A percentile compares a stretch with the other conserved stretches of the same genome.
Conservation (phyloP, 2,329 filamentous ascomycete genomes). For the Iodosphaeria phyllophila region DNA sequence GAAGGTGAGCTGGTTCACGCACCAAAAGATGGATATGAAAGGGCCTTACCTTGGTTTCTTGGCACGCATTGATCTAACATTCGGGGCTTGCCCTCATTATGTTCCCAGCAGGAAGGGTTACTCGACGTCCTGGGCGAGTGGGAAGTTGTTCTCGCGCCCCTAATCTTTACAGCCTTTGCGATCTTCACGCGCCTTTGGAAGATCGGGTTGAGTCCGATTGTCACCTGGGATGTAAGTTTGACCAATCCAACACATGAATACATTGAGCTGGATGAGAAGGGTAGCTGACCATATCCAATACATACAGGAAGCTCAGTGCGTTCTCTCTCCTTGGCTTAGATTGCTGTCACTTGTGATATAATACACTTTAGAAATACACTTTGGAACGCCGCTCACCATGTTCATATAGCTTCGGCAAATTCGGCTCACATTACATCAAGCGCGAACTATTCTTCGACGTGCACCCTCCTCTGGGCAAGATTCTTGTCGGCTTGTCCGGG, state of each 20-base stretch:
- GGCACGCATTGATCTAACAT: slow-evolving; percentile 1
- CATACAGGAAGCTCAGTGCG: slow-evolving; percentile 38
- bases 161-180: slow-evolving; percentile 41
- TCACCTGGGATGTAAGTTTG: slow-evolving; percentile 38
- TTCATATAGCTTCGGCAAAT: slow-evolving; percentile 65
- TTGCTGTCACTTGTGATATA: slow-evolving; percentile 8
- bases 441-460: slow-evolving; percentile 97
- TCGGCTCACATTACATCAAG: slow-evolving; percentile 97
- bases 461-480: slow-evolving; percentile 87
- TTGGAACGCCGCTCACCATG: too few relatives aligned
- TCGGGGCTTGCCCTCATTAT: slow-evolving; percentile 1
- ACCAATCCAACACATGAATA: too few relatives aligned
- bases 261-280: too few relatives aligned
- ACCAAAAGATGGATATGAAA: too few relatives aligned
- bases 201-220: slow-evolving; percentile 48
- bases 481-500: slow-evolving; percentile 90
- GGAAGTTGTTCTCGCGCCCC: slow-evolving; percentile 41
- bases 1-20: slow-evolving; percentile 37
- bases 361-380: too few relatives aligned
- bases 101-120: slow-evolving; percentile 32
- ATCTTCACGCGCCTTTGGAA: slow-evolving; percentile 51
- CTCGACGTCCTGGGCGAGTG: slow-evolving; percentile 44
- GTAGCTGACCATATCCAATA: too few relatives aligned
- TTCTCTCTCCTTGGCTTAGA: slow-evolving; percentile 6
- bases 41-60: neutral